Evolutionary conservation across 768 basidiomycete genomes (phyloP).

Genomic region (Rhodotorula taiwanensis): DNA sequence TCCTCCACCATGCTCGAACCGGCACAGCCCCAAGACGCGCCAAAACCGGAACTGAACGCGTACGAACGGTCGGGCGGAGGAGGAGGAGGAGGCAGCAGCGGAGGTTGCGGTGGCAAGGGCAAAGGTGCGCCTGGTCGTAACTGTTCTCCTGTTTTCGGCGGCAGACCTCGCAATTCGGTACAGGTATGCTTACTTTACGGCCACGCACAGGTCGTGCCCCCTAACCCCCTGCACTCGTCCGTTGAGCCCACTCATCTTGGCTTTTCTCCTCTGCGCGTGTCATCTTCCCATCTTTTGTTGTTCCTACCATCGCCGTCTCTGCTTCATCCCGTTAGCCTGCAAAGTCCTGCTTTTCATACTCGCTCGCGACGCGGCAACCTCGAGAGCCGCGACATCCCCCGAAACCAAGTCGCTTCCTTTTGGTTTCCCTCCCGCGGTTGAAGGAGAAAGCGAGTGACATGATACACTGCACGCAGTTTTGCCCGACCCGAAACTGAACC

Average conservation of each 20-base stretch:
- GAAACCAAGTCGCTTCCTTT: too few relatives aligned
- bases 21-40: background rate
- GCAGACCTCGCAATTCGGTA: too few relatives aligned
- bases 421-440: background rate
- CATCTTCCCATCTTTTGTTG: background rate
- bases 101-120: conserved; percentile 15
- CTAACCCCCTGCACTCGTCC: background rate
- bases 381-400: too few relatives aligned
- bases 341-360: background rate
- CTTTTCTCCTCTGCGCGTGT: too few relatives aligned
- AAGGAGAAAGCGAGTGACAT: background rate
- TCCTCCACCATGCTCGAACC: too few relatives aligned
- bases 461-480: background rate
- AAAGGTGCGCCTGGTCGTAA: conserved; percentile 15
- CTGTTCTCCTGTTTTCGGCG: too few relatives aligned
- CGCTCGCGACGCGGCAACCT: background rate
- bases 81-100: too few relatives aligned
- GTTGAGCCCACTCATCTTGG: too few relatives aligned
- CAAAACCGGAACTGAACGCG: conserved; percentile 15
- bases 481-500: too few relatives aligned
- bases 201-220: background rate
- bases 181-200: background rate
- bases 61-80: conserved; percentile 5
- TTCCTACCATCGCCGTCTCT: background rate
- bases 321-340: background rate